These are phyloP conservation scores for Diplotaxis tenuifolia DNA, from an alignment of 345 rosid species.

Conservation along the genomic window DNA sequence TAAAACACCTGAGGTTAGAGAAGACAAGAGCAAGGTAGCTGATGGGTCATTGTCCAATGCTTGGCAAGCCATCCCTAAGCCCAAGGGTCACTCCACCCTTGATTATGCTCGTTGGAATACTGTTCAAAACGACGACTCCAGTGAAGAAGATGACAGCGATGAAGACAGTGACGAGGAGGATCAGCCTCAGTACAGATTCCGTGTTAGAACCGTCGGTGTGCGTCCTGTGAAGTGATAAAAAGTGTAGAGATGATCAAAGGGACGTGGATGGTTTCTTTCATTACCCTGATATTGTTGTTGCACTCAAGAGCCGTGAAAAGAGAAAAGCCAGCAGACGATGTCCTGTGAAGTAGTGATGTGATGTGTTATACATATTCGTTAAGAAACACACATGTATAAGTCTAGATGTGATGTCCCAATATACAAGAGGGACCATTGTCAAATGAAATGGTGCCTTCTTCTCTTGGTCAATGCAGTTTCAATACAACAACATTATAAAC, in stretches of 20 bases:
- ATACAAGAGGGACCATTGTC: not conserved
- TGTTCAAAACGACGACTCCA: slow-evolving; percentile 66
- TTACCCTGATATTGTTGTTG: slow-evolving; percentile 23
- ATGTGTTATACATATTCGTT: not conserved
- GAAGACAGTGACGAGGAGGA: slow-evolving; percentile 61
- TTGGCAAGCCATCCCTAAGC: slow-evolving; percentile 94
- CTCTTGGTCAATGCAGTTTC: not conserved
- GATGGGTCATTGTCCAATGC: slow-evolving; percentile 45
- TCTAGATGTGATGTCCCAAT: not conserved
- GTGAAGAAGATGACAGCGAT: slow-evolving; percentile 71
- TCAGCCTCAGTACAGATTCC: slow-evolving; percentile 74
- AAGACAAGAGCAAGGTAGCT: slow-evolving; percentile 39
- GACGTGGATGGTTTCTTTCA: slow-evolving; percentile 11
- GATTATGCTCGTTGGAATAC: slow-evolving; percentile 86
- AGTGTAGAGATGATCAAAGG: slow-evolving; percentile 10
- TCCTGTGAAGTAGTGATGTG: not conserved
- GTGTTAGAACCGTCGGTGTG: slow-evolving; percentile 74
- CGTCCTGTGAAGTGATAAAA: slow-evolving; percentile 64
- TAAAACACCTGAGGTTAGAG: slow-evolving; percentile 36
- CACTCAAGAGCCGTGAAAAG: not conserved
- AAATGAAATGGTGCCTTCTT: not conserved
- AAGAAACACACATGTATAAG: not conserved
- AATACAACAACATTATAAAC: not conserved
- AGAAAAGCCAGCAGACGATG: not conserved
- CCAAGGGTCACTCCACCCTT: slow-evolving; percentile 90